Percentiles rank a stretch among this genome's conserved stretches.
phyloP scores from a whole-genome alignment of 164 flowering plant species.

The Sextonia rubra region DNA sequence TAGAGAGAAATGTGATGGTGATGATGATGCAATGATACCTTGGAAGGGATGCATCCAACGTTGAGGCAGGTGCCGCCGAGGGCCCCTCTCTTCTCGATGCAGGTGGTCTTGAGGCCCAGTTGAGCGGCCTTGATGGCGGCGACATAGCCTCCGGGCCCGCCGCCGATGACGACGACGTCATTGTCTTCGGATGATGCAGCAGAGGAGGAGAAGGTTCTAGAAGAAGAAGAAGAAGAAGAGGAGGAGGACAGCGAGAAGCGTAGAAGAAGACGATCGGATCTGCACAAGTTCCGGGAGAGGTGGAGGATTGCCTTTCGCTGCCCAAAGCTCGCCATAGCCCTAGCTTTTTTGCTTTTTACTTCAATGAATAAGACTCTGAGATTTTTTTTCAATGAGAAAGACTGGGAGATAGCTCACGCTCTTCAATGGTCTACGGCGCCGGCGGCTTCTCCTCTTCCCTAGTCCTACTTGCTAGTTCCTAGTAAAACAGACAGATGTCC shows the following conservation, averaged over 20 bases:
- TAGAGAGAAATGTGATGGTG: too few species aligned
- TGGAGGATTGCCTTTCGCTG: constrained; percentile 40
- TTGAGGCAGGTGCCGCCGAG: constrained; percentile 92
- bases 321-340: constrained; percentile 64
- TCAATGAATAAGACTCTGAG: too few species aligned
- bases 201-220: constrained; percentile 36
- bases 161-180: constrained; percentile 81
- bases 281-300: constrained; percentile 26
- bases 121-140: constrained; percentile 93
- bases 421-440: too few species aligned
- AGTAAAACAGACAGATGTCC: too few species aligned
- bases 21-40: constrained; percentile 35
- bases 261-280: constrained; percentile 15
- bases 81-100: constrained; percentile 80
- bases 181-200: constrained; percentile 58
- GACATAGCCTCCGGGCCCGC: constrained; percentile 91
- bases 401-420: too few species aligned
- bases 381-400: too few species aligned
- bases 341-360: constrained; percentile 17
- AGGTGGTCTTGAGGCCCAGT: constrained; percentile 77
- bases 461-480: too few species aligned
- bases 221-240: constrained; percentile 20
- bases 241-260: constrained; percentile 32
- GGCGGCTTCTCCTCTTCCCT: too few species aligned
- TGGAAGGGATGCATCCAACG: constrained; percentile 92